Evolutionary conservation across 202 grass and related monocot genomes (phyloP).

Genomic region (Bolboschoenoplectus hybrid): DNA sequence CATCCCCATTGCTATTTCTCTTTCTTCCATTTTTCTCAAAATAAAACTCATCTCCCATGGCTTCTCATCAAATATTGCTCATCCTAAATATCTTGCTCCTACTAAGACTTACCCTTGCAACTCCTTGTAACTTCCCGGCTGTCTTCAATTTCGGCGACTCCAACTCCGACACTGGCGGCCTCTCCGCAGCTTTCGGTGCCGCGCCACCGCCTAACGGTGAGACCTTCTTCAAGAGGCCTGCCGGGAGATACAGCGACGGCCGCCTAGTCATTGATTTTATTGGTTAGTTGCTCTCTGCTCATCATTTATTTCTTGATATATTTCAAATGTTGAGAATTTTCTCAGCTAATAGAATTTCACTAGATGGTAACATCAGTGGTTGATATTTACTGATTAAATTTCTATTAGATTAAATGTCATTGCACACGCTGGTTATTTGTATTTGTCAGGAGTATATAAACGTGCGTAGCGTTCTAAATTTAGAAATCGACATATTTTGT

Average conservation of each 20-base stretch:
- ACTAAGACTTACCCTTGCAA: neutral
- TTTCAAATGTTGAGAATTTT: too few relatives aligned
- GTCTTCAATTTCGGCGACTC: constrained; percentile 94
- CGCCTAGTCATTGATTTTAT: constrained; percentile 90
- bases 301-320: neutral
- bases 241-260: constrained; percentile 74
- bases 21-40: neutral
- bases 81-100: constrained; percentile 22
- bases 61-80: constrained; percentile 15
- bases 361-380: neutral
- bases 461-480: neutral
- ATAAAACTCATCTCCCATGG: constrained; percentile 3
- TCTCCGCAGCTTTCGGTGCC: constrained; percentile 71
- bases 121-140: constrained; percentile 67
- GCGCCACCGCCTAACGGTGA: constrained; percentile 81
- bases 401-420: neutral
- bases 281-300: constrained; percentile 46
- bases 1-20: neutral
- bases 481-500: neutral
- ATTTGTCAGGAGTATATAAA: neutral
- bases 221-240: constrained; percentile 78
- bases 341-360: neutral
- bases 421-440: neutral
- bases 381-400: neutral
- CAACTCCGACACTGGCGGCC: constrained; percentile 88